These are phyloP conservation scores for Trametes maxima DNA, from an alignment of 768 basidiomycete genomes.

Conservation along the genomic window DNA sequence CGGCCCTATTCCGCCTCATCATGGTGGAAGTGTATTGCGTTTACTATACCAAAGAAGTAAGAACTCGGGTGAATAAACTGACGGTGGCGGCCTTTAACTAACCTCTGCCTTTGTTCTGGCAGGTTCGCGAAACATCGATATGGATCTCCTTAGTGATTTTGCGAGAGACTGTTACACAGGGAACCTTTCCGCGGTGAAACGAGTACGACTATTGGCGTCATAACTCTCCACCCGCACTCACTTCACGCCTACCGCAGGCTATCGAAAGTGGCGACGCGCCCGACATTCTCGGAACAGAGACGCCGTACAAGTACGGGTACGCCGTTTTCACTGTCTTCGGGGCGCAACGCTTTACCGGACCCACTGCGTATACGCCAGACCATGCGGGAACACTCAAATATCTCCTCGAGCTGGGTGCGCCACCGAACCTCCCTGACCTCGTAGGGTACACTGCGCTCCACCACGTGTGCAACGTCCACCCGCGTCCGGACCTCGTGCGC, in stretches of 20 bases:
- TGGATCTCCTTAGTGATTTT: slow-evolving; percentile 12
- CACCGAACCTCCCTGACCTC: slow-evolving; percentile 47
- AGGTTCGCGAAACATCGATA: background rate
- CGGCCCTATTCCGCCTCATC: background rate
- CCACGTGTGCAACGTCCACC: slow-evolving; percentile 41
- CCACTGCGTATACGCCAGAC: slow-evolving; percentile 4
- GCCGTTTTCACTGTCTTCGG: slow-evolving; percentile 20
- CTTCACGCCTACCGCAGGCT: background rate
- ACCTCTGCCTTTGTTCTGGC: background rate
- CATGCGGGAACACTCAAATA: slow-evolving; percentile 42
- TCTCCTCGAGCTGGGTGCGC: slow-evolving; percentile 45
- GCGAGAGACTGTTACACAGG: slow-evolving; percentile 17
- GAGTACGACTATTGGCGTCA: background rate
- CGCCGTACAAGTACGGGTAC: slow-evolving; percentile 25
- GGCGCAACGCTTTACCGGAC: slow-evolving; percentile 17
- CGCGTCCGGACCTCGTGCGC: slow-evolving; percentile 37
- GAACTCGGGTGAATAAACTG: background rate
- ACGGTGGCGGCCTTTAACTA: background rate
- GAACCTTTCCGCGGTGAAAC: background rate
- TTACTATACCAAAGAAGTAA: slow-evolving; percentile 12
- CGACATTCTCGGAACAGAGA: slow-evolving; percentile 23
- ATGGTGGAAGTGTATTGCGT: slow-evolving; percentile 6
- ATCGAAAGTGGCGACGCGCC: slow-evolving; percentile 22
- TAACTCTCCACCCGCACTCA: background rate
- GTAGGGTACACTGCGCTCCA: slow-evolving; percentile 52